Evolutionary conservation across 179 eudicot genomes (phyloP), one percentile per base, ranked within the genome.

Genomic region (Actinidia chinensis): DNA sequence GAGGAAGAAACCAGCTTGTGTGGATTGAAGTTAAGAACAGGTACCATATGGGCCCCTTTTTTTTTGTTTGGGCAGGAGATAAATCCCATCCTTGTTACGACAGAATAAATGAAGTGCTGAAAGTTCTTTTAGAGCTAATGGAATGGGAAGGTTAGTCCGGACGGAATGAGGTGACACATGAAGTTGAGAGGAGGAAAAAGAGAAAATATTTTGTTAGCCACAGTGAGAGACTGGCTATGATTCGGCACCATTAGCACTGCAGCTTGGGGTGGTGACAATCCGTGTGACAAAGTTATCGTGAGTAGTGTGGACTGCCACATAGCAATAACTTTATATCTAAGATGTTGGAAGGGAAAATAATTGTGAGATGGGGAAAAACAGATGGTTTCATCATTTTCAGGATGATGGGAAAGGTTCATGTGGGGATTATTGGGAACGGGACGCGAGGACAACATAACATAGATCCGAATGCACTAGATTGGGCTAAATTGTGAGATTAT

Each of bases 21-120:
- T 92, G 97, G 94, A 85, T 89, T 59, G 89, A 89, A 77, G 87
- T 90, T 52, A 88, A 86, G 87, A 87, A 83, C 82, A 78, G 84
- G 70, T 74, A 89, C 55, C 91, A 92, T 81, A 85, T 86, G n/a
- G n/a, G n/a, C n/a, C n/a, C n/a, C n/a, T n/a, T n/a, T n/a, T n/a
- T n/a, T 78, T 92, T 92, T 78, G 82, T 85, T 33, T n/a, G n/a
- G n/a, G 87, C 97, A 1, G 94, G 91, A 33, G 94, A 91, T 76
- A 79, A 82, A 80, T 87, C 89, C 63, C 96, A 91, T 78, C 91
- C 90, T 9, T 85, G 52, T 78, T 88, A 85, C 28, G 79, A 69
- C 70, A 78, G 59, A 72, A 90, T 94, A 78, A 78, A 79, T 54
- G 79, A 74, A 68, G 88, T 83, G 13, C 84, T 89, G 60, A 66